Conservation (phyloP, 2,329 filamentous ascomycete species). For the Chrysoporthe cubensis region DNA sequence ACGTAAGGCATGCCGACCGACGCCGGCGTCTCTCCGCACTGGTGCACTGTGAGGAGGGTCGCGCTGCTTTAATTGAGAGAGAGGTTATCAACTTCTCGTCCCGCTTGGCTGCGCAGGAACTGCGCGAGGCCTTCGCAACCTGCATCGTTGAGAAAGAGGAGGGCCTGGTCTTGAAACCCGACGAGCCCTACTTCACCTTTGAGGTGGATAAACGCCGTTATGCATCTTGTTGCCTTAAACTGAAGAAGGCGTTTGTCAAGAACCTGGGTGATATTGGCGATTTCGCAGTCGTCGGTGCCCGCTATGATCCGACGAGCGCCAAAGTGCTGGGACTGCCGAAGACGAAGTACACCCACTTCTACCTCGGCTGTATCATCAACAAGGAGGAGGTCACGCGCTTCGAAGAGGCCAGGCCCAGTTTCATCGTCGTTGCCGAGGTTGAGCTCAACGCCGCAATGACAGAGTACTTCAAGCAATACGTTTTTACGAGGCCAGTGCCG, state of each 20-base stretch:
- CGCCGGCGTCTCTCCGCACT: conserved; percentile 63
- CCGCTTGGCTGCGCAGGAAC: conserved; percentile 51
- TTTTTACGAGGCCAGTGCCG: conserved; percentile 47
- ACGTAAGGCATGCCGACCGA: conserved; percentile 59
- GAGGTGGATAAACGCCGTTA: conserved; percentile 41
- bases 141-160: conserved; percentile 71
- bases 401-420: conserved; percentile 55
- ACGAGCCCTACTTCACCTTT: conserved; percentile 76
- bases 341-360: conserved; percentile 78
- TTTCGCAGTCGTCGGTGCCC: conserved; percentile 77
- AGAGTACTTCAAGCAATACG: conserved; percentile 52
- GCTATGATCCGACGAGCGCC: conserved; percentile 68
- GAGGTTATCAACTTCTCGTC: conserved; percentile 69
- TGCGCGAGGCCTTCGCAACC: conserved; percentile 68
- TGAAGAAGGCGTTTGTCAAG: conserved; percentile 85
- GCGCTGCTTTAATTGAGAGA: conserved; percentile 69
- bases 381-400: conserved; percentile 59
- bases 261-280: conserved; percentile 82
- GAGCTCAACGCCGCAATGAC: conserved; percentile 58
- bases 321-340: conserved; percentile 54
- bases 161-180: conserved; percentile 80
- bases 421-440: conserved; percentile 69
- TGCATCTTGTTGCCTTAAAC: conserved; percentile 69
- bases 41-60: conserved; percentile 57
- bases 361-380: conserved; percentile 76